A percentile compares a stretch with the other conserved stretches of the same genome.
Conservation (phyloP, 1,284 basidiomycete species). For the Paramarasmius palmivorus region DNA sequence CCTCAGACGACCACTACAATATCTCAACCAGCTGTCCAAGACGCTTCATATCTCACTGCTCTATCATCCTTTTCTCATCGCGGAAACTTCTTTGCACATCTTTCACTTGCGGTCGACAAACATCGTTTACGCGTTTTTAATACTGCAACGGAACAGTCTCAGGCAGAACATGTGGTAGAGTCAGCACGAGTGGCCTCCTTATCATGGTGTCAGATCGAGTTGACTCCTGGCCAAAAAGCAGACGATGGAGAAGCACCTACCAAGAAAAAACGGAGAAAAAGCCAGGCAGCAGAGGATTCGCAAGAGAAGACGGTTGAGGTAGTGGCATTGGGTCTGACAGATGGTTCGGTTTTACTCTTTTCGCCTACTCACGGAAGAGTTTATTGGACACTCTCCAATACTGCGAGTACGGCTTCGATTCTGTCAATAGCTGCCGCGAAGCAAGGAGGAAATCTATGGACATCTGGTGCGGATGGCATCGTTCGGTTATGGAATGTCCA, state of each 20-base stretch:
- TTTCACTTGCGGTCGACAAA: slow-evolving; percentile 73
- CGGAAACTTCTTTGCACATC: slow-evolving; percentile 60
- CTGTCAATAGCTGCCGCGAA: slow-evolving; percentile 43
- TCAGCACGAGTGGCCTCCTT: slow-evolving; percentile 55
- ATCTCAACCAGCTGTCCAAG: slow-evolving; percentile 57
- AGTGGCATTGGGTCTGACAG: slow-evolving; percentile 56
- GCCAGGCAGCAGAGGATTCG: slow-evolving; percentile 24
- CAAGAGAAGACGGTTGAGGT: slow-evolving; percentile 35
- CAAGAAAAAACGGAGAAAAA: slow-evolving; percentile 52
- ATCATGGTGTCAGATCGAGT: slow-evolving; percentile 49
- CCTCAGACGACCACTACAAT: slow-evolving; percentile 57
- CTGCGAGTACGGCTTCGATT: slow-evolving; percentile 53
- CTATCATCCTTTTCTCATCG: slow-evolving; percentile 66
- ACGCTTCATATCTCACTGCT: slow-evolving; percentile 41
- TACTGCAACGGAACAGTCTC: slow-evolving; percentile 51
- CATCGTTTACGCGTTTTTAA: slow-evolving; percentile 72
- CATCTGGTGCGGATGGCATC: slow-evolving; percentile 56
- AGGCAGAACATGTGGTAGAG: slow-evolving; percentile 61
- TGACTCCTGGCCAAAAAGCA: slow-evolving; percentile 27
- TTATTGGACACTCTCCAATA: slow-evolving; percentile 53
- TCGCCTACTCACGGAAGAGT: slow-evolving; percentile 59
- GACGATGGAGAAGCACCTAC: slow-evolving; percentile 30
- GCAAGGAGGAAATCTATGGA: slow-evolving; percentile 43
- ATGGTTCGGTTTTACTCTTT: slow-evolving; percentile 57
- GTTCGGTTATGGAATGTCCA: slow-evolving; percentile 60